These are phyloP conservation scores for Pichia membranifaciens DNA, from an alignment of 805 yeast genomes.

Conservation along the genomic window DNA sequence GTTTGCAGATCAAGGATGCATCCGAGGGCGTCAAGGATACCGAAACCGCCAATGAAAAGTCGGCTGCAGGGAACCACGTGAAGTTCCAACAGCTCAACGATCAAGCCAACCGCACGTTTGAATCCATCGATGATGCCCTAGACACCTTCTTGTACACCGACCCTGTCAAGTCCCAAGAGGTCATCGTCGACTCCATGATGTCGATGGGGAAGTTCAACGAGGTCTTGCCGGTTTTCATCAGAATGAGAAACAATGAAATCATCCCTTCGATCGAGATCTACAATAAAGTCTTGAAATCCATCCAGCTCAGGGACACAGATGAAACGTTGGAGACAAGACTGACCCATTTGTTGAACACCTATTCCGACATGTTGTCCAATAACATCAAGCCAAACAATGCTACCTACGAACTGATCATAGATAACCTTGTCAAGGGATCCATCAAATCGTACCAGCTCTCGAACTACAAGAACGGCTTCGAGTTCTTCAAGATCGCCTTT, in stretches of 20 bases:
- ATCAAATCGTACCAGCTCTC: constrained; percentile 34
- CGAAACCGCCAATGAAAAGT: no score
- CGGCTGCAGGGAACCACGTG: not conserved
- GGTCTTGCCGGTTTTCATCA: constrained; percentile 28
- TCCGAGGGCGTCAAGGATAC: no score
- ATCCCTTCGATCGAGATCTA: constrained; percentile 49
- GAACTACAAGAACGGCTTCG: constrained; percentile 37
- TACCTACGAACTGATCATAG: constrained; percentile 50
- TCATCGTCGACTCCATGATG: constrained; percentile 23
- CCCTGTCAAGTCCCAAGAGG: constrained; percentile 17
- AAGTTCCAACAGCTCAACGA: not conserved
- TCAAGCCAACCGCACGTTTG: not conserved
- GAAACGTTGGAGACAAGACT: constrained; percentile 53
- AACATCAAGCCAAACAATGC: constrained; percentile 49
- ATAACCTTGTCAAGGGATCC: constrained; percentile 46
- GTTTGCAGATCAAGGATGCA: constrained; percentile 10
- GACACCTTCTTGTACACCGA: constrained; percentile 6
- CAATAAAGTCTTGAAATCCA: constrained; percentile 50
- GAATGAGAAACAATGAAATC: constrained; percentile 30
- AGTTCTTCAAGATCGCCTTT: constrained; percentile 44
- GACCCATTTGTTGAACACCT: constrained; percentile 57
- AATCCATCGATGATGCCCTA: constrained; percentile 3
- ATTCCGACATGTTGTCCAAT: constrained; percentile 56
- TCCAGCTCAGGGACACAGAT: constrained; percentile 46
- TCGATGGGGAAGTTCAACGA: constrained; percentile 27